These are phyloP conservation scores for Lactifluus rugatus DNA, from an alignment of 768 basidiomycete genomes.

Conservation along the genomic window DNA sequence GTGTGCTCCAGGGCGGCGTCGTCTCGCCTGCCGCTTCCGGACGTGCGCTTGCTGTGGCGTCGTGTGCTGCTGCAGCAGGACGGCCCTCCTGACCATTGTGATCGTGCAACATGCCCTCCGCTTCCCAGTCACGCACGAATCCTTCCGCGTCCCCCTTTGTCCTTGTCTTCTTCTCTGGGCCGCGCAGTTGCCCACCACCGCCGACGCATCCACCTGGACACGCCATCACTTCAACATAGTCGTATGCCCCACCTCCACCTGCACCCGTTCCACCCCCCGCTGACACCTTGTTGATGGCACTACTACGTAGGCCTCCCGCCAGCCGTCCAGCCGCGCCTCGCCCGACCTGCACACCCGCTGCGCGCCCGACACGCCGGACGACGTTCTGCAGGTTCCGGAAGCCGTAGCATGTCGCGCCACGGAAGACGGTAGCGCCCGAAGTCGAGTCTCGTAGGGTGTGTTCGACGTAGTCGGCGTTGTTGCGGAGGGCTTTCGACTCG, in stretches of 20 bases:
- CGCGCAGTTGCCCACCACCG: constrained; percentile 78
- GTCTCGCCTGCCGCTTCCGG: constrained; percentile 34
- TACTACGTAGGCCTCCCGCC: constrained; percentile 23
- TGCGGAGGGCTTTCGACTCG: constrained; percentile 9
- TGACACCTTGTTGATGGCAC: constrained; percentile 24
- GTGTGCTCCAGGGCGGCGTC: constrained; percentile 77
- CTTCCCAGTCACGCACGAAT: constrained; percentile 52
- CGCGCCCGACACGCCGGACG: constrained; percentile 41
- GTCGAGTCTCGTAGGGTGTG: constrained; percentile 56
- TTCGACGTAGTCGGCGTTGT: constrained; percentile 36
- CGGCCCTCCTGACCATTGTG: background rate
- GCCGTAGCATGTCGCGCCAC: constrained; percentile 92
- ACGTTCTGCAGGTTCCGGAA: constrained; percentile 97
- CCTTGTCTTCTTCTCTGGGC: constrained; percentile 1
- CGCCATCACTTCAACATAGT: constrained; percentile 98
- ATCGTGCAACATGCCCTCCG: constrained; percentile 33
- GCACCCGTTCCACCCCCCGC: background rate
- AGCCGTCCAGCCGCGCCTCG: constrained; percentile 56
- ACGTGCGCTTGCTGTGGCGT: constrained; percentile 9
- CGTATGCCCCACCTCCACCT: constrained; percentile 43
- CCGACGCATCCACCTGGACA: constrained; percentile 97
- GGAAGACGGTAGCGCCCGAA: constrained; percentile 62
- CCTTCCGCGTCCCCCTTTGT: constrained; percentile 51
- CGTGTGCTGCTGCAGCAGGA: background rate
- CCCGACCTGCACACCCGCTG: constrained; percentile 36